Percentiles rank a stretch among this genome's conserved stretches.
Evolutionary conservation across 2,329 filamentous ascomycete species (phyloP).

Genomic region (Cadophora gregata): DNA sequence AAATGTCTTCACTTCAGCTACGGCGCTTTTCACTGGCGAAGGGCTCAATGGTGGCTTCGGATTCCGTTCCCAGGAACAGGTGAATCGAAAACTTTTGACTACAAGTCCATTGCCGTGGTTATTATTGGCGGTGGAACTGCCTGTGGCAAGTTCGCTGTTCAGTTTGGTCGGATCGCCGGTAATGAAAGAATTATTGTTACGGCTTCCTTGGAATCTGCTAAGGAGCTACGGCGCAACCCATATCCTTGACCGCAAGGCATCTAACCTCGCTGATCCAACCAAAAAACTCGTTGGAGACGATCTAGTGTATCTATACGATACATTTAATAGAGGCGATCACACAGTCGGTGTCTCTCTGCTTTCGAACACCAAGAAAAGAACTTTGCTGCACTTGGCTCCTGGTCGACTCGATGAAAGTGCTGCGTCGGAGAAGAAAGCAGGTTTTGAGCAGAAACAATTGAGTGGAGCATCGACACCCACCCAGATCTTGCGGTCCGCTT

Average conservation of each 20-base stretch:
- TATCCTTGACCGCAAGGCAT: conserved; percentile 46
- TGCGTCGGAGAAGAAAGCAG: conserved; percentile 43
- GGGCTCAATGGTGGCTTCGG: conserved; percentile 30
- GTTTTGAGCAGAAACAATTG: conserved; percentile 43
- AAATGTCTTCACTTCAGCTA: conserved; percentile 45
- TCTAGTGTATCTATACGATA: conserved; percentile 47
- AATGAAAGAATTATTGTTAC: conserved; percentile 49
- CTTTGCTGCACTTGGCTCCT: conserved; percentile 41
- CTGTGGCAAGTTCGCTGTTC: conserved; percentile 45
- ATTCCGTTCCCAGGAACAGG: conserved; percentile 40
- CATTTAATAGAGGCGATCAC: conserved; percentile 32
- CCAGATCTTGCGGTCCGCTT: conserved; percentile 43
- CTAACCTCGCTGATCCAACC: conserved; percentile 43
- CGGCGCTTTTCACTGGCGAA: conserved; percentile 45
- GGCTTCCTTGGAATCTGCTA: conserved; percentile 37
- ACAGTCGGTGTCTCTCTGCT: conserved; percentile 45
- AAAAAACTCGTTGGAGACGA: conserved; percentile 48
- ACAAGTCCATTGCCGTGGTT: conserved; percentile 37
- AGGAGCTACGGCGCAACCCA: conserved; percentile 49
- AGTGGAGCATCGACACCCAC: conserved; percentile 40
- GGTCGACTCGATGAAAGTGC: conserved; percentile 40
- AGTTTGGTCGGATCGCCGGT: conserved; percentile 46
- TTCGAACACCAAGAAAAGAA: conserved; percentile 46
- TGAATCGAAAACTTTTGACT: conserved; percentile 37
- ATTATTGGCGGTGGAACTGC: conserved; percentile 47